Percentiles rank a stretch among this genome's conserved stretches.
Conservation (phyloP, 2,329 filamentous ascomycete species). For the Fusarium xylarioides region DNA sequence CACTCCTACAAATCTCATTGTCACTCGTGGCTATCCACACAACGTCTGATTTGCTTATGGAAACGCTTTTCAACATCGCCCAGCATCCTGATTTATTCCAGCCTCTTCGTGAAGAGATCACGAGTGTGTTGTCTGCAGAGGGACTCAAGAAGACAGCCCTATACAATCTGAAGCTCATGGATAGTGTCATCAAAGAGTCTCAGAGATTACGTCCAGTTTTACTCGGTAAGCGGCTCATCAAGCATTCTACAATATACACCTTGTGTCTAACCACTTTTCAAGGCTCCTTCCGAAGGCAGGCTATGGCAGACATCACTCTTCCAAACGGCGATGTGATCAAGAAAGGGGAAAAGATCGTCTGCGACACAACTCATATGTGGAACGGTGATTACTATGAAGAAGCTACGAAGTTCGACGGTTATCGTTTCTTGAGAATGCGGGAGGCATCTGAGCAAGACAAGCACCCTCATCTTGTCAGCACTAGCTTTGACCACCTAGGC, state of each 20-base stretch:
- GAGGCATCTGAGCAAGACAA: slow-evolving; percentile 46
- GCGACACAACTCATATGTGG: neutral
- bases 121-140: neutral
- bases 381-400: neutral
- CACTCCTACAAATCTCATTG: slow-evolving; percentile 31
- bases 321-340: slow-evolving; percentile 12
- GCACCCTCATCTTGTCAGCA: slow-evolving; percentile 57
- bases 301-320: neutral
- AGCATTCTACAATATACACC: rapidly evolving
- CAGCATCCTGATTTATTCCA: slow-evolving; percentile 50
- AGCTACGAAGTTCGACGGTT: slow-evolving; percentile 52
- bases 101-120: slow-evolving; percentile 54
- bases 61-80: slow-evolving; percentile 48
- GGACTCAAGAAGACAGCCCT: slow-evolving; percentile 57
- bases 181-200: slow-evolving; percentile 61
- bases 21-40: slow-evolving; percentile 65
- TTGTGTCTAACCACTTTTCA: neutral
- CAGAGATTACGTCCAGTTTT: slow-evolving; percentile 57
- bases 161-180: slow-evolving; percentile 55
- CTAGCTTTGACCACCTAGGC: slow-evolving; percentile 55
- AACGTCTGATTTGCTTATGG: slow-evolving; percentile 48
- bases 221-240: slow-evolving; percentile 30
- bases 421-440: slow-evolving; percentile 55
- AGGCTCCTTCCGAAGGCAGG: neutral
- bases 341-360: slow-evolving; percentile 9